Evolutionary conservation across 2,329 filamentous ascomycete genomes (phyloP).

Genomic region (Blastomyces silverae): DNA sequence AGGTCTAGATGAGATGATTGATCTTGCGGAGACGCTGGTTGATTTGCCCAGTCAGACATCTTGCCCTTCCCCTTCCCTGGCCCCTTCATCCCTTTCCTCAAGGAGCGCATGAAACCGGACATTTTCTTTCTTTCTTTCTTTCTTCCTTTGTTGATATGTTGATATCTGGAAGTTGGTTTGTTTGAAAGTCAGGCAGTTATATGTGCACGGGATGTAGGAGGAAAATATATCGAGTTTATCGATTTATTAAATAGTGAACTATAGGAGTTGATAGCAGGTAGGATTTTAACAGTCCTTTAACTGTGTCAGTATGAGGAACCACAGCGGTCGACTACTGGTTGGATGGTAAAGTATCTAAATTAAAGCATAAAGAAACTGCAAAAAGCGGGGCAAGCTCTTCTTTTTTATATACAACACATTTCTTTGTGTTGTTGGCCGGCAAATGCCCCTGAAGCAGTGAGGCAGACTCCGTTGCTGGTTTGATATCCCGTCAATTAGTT

Average conservation of each 20-base stretch:
- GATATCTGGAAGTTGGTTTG: not conserved
- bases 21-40: not conserved
- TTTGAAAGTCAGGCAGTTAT: not conserved
- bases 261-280: not conserved
- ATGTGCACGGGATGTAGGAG: not conserved
- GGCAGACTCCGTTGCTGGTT: not conserved
- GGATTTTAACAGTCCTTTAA: not conserved
- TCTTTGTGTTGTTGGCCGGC: not conserved
- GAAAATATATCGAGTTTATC: not conserved
- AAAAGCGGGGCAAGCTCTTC: not conserved
- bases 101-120: not conserved
- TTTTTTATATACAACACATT: not conserved
- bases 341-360: not conserved
- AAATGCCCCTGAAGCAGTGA: not conserved
- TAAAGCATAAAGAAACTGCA: not conserved
- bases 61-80: not conserved
- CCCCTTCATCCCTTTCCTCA: not conserved
- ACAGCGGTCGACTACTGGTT: not conserved
- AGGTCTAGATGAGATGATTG: not conserved
- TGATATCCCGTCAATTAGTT: not conserved
- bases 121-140: not conserved
- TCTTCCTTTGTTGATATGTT: not conserved
- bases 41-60: not conserved
- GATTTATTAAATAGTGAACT: not conserved
- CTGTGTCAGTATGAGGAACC: not conserved